Conservation (phyloP, 116 monocot species). For the Zostera marina region DNA sequence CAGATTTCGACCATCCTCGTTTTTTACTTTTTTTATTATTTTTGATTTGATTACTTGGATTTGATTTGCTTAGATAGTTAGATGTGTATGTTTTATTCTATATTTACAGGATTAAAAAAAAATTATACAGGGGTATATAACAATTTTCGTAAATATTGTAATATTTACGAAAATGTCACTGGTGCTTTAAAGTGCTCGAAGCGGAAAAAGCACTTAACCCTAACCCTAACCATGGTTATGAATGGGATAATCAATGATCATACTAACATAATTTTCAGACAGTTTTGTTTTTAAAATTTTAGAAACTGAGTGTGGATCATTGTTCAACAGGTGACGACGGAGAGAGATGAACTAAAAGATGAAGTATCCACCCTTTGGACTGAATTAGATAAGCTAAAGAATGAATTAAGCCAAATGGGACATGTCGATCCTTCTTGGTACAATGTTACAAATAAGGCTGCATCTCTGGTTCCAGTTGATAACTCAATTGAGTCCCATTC, state of each 20-base stretch:
- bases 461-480: background rate
- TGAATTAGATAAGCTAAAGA: constrained; percentile 28
- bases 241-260: background rate
- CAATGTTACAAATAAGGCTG: background rate
- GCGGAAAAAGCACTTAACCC: no score
- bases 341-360: constrained; percentile 47
- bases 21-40: no score
- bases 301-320: background rate
- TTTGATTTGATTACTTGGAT: no score
- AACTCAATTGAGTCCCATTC: constrained; percentile 8
- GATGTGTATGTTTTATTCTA: no score
- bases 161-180: no score
- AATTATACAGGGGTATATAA: no score
- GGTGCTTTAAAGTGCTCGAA: no score
- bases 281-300: background rate
- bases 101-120: no score
- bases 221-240: no score
- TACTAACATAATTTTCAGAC: background rate
- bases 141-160: no score
- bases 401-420: constrained; percentile 22
- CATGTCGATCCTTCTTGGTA: constrained; percentile 5
- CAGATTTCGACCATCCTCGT: no score
- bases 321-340: constrained; percentile 29
- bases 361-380: constrained; percentile 27
- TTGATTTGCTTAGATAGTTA: no score